These are phyloP conservation scores for Aspergillus sp. DNA, from an alignment of 2,329 filamentous ascomycete species.

Conservation along the genomic window DNA sequence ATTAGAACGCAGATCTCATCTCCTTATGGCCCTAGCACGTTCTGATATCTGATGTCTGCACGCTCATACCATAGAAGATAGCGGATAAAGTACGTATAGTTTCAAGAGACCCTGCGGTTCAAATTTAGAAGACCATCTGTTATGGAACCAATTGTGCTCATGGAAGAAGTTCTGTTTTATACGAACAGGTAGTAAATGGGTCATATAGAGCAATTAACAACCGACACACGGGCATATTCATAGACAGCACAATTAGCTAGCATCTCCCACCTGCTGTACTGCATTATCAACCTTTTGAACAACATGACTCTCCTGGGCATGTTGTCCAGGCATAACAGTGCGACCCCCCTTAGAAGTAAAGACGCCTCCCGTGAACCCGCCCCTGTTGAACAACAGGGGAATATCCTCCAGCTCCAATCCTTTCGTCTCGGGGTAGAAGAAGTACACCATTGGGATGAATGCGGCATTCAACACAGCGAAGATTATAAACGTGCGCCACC, in stretches of 20 bases:
- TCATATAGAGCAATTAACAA: no score
- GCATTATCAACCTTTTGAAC: conserved; percentile 15
- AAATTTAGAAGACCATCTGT: no score
- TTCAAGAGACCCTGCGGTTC: no score
- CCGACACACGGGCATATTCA: no score
- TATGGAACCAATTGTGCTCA: no score
- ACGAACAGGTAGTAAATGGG: no score
- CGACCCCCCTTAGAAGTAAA: conserved; percentile 17
- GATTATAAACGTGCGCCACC: conserved; percentile 29
- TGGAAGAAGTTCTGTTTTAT: no score
- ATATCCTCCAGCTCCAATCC: conserved; percentile 64
- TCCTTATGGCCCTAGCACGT: no score
- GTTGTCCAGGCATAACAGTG: conserved; percentile 18
- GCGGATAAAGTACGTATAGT: no score
- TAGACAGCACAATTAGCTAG: background rate
- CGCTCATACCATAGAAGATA: no score
- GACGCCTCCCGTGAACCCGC: conserved; percentile 18
- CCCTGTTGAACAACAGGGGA: conserved; percentile 16
- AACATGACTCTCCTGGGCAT: conserved; percentile 15
- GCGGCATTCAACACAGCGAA: conserved; percentile 21
- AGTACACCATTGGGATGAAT: conserved; percentile 56
- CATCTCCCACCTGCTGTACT: conserved; percentile 11
- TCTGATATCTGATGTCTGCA: no score
- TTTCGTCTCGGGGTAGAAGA: conserved; percentile 65
- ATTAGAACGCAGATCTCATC: no score